Percentiles rank a stretch among this genome's conserved stretches.
phyloP scores from a whole-genome alignment of 768 basidiomycete species.

The Mycena vitilis region DNA sequence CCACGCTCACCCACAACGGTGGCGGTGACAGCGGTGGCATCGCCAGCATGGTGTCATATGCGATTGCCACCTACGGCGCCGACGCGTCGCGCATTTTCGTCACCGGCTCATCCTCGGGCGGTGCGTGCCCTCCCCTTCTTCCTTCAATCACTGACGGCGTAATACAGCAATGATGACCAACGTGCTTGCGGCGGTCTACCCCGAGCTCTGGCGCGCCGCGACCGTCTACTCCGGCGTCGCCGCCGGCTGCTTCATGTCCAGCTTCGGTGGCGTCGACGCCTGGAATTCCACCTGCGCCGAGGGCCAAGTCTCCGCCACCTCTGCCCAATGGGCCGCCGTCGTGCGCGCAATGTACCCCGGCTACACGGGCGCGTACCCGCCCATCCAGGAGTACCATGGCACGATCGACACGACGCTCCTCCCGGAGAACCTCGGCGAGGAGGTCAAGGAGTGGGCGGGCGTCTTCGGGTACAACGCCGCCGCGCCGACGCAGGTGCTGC shows the following conservation, averaged over 20 bases:
- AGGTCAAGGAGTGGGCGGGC: slow-evolving; percentile 68
- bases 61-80: slow-evolving; percentile 60
- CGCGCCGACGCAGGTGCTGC: slow-evolving; percentile 44
- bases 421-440: slow-evolving; percentile 62
- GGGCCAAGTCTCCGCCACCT: slow-evolving; percentile 56
- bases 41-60: slow-evolving; percentile 58
- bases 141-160: background rate
- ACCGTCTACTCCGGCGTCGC: slow-evolving; percentile 64
- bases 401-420: slow-evolving; percentile 63
- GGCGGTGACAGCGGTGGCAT: slow-evolving; percentile 68
- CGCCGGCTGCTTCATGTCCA: slow-evolving; percentile 59
- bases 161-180: slow-evolving; percentile 67
- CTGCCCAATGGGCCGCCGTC: slow-evolving; percentile 58
- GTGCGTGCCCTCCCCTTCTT: slow-evolving; percentile 28
- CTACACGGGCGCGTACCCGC: slow-evolving; percentile 62
- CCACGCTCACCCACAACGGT: slow-evolving; percentile 64
- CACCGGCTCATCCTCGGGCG: slow-evolving; percentile 64
- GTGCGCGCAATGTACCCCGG: slow-evolving; percentile 63
- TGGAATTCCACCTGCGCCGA: slow-evolving; percentile 63
- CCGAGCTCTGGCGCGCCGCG: slow-evolving; percentile 63
- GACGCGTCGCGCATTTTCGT: slow-evolving; percentile 61
- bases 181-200: slow-evolving; percentile 65
- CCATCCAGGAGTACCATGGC: slow-evolving; percentile 67
- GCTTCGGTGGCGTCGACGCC: slow-evolving; percentile 50
- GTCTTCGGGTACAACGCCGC: slow-evolving; percentile 60